Conservation (phyloP, 208 protist genomes). For the Acanthamoeba culbertsoni region DNA sequence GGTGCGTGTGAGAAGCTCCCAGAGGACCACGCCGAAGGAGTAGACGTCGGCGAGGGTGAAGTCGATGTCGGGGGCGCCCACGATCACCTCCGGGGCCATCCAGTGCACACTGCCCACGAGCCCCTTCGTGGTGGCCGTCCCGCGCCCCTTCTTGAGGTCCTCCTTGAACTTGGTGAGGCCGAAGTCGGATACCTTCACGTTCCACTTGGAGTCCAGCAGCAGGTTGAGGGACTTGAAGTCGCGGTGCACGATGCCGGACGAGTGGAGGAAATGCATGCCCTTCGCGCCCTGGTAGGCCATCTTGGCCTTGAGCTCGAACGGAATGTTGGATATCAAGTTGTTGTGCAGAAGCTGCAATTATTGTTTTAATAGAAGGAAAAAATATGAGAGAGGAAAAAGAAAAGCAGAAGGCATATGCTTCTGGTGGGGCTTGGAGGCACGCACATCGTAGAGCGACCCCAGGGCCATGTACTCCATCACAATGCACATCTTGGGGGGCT, state of each 20-base stretch:
- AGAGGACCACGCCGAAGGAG: not conserved
- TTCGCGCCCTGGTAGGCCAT: slow-evolving; percentile 33
- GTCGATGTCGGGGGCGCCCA: not conserved
- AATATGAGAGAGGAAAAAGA: not conserved
- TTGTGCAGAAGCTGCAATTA: slow-evolving; percentile 8
- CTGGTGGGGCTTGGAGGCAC: not conserved
- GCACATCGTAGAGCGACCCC: slow-evolving; percentile 25
- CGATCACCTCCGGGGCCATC: not conserved
- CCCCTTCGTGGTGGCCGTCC: not conserved
- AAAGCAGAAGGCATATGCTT: too few species aligned
- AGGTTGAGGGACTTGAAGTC: slow-evolving; percentile 53
- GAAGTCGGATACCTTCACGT: slow-evolving; percentile 14
- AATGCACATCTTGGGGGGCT: slow-evolving; percentile 23
- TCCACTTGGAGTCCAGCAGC: slow-evolving; percentile 16
- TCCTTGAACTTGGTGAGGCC: not conserved
- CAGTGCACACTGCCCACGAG: not conserved
- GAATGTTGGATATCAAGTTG: not conserved
- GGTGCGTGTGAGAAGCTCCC: not conserved
- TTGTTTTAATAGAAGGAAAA: too few species aligned
- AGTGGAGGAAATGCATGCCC: slow-evolving; percentile 57
- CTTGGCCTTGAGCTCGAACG: slow-evolving; percentile 45
- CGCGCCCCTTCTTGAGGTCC: not conserved
- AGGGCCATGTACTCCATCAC: slow-evolving; percentile 57
- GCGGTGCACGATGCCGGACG: not conserved
- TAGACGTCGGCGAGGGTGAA: not conserved